phyloP scores from a whole-genome alignment of 2,329 filamentous ascomycete species.

The Kalmusia sp. region DNA sequence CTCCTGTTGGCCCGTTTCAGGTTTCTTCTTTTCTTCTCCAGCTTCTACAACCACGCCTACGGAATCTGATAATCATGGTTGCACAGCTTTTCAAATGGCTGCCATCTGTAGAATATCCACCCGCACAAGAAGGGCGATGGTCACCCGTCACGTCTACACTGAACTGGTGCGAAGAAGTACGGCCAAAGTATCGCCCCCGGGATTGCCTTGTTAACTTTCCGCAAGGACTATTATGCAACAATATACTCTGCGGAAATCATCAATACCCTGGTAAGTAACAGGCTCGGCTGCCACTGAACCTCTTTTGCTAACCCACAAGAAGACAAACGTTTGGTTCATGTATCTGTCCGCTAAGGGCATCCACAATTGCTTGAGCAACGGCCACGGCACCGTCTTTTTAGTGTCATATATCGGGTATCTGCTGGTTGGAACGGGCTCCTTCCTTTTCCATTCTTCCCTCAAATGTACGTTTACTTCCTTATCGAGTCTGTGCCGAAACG shows the following conservation, averaged over 20 bases:
- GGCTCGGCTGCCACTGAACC: no score
- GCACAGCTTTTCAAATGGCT: conserved; percentile 45
- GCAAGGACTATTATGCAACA: conserved; percentile 76
- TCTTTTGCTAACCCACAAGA: neutral
- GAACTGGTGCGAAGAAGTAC: conserved; percentile 82
- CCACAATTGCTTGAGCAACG: conserved; percentile 72
- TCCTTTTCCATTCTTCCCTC: conserved; percentile 66
- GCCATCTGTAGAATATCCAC: conserved; percentile 57
- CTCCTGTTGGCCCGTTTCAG: neutral
- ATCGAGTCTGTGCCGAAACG: no score
- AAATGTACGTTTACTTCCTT: neutral
- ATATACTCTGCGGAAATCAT: conserved; percentile 79
- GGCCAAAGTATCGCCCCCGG: conserved; percentile 13
- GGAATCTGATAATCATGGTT: conserved; percentile 24
- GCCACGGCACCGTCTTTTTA: conserved; percentile 78
- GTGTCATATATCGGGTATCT: conserved; percentile 70
- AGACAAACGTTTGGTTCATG: conserved; percentile 82
- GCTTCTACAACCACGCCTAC: neutral
- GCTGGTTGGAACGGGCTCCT: conserved; percentile 66
- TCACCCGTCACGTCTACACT: conserved; percentile 73
- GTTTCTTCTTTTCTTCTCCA: neutral
- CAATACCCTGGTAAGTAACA: conserved; percentile 67
- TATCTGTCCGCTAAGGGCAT: conserved; percentile 79
- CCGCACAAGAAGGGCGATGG: conserved; percentile 68
- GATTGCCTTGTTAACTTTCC: conserved; percentile 11